Evolutionary conservation across 768 basidiomycete species (phyloP), one percentile per base, ranked within the genome.

Genomic region (Tricholoma sp.): DNA sequence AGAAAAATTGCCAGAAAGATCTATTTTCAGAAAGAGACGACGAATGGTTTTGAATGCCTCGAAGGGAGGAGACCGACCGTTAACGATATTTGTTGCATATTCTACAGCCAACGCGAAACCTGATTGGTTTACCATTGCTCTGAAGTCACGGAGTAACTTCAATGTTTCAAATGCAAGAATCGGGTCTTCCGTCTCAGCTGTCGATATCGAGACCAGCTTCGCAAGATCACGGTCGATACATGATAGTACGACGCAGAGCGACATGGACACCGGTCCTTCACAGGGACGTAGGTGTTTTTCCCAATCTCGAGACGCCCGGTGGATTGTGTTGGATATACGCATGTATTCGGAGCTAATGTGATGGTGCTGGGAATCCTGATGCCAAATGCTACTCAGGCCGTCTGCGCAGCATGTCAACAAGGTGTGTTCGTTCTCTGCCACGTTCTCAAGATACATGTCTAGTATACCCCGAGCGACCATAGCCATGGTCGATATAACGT

Each of bases 11-110:
- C 53, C 20, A 7, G 54, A 56, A 47, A 65, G 65, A 36, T 70
- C 59, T 15, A 71, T 63, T 37, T 66, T 66, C 53, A 74, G 65
- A 47, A 72, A 72, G 4, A 72, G 64, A n/a, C 72, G 68, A 11
- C 74, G 69, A 17, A 73, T 60, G 11, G 72, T 76, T 55, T 70
- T 73, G 59, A 72, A 70, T 13, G 71, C 69, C 57, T 76, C 75
- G 52, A 74, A 65, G 7, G 72, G 74, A 15, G 71, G 56, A 2
- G 61, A 31, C 2, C 62, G 57, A 17, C 57, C 58, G n/a, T 50
- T 45, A 5, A 70, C 57, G 20, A 71, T 58, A 12, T 57, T 58
- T 2, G 61, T 59, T 18, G 70, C 51, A 41, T 71, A 76, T 45
- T 70, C 66, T 13, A 73, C 53, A 12, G 65, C 62, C 6, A 74